Evolutionary conservation across 805 yeast genomes (phyloP), one percentile per base, ranked within the genome.

Genomic region (Candida verbasci): DNA sequence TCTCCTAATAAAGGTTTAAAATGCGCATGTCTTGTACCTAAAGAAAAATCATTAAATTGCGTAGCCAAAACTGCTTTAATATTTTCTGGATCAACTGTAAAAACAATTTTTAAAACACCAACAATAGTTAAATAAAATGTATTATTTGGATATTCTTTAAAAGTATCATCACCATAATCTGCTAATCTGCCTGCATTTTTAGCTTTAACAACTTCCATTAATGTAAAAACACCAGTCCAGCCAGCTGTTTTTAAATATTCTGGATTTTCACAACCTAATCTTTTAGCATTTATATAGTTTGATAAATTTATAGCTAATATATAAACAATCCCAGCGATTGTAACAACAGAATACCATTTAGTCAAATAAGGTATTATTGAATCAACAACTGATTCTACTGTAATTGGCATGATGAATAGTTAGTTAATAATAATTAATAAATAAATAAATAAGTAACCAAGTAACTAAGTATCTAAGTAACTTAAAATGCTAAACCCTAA

Each of bases 61-160:
- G 67, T 62, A 15, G 63, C 64, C 37, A 62, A 55, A 11, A 63
- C 28, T 2, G 68, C 66, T 41, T 63, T 62, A 35, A 61, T 50
- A 34, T 58, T 62, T 37, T 62, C 69, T 3, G 65, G 65, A 30
- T 60, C 65, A 35, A 43, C 48, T 11, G 68, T 60, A 17, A 52
- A 30, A 16, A 55, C 29, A 29, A 57, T 47, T 39, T 49, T 33
- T 10, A 39, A 21, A 17, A 48, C 39, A 18, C 52, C 53, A 27
- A 36, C 48, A 12, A 53, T 27, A 3, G 16, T 34, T n/a, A 40
- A 24, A 11, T 22, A 17, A 17, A 39, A 37, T 9, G 50, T 37
- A 15, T 39, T 32, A 7, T 17, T 21, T 17, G 40, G 40, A 25
- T 28, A 15, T 8, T 17, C 17, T 6, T 24, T 23, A 31, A 50